These are phyloP conservation scores for Phytophthora quininea DNA, from an alignment of 352 stramenopile genomes.

Conservation along the genomic window DNA sequence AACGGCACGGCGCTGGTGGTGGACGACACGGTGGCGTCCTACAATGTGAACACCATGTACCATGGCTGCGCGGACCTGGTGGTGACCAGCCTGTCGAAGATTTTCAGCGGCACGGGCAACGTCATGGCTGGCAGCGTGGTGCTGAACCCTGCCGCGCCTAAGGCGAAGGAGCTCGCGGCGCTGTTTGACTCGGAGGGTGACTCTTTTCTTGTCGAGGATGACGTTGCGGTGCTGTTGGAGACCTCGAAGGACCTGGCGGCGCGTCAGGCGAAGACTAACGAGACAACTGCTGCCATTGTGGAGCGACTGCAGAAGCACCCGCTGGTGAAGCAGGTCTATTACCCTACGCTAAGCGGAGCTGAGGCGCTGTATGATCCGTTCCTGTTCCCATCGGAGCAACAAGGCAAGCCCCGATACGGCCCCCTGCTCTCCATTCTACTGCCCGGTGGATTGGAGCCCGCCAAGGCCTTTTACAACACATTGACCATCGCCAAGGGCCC, in stretches of 20 bases:
- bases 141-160: slow-evolving; percentile 70
- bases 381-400: slow-evolving; percentile 19
- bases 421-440: slow-evolving; percentile 91
- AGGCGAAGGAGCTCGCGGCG: slow-evolving; percentile 50
- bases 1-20: slow-evolving; percentile 89
- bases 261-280: slow-evolving; percentile 84
- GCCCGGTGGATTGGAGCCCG: slow-evolving; percentile 62
- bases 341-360: slow-evolving; percentile 68
- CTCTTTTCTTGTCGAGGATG: slow-evolving; percentile 67
- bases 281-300: slow-evolving; percentile 70
- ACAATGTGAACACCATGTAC: slow-evolving; percentile 91
- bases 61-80: slow-evolving; percentile 84
- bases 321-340: slow-evolving; percentile 87
- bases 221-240: slow-evolving; percentile 56
- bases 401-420: slow-evolving; percentile 67
- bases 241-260: slow-evolving; percentile 69
- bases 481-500: slow-evolving; percentile 86
- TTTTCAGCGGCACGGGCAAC: slow-evolving; percentile 91
- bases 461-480: slow-evolving; percentile 89
- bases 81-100: slow-evolving; percentile 93
- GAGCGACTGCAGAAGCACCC: slow-evolving; percentile 73
- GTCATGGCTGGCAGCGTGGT: slow-evolving; percentile 93
- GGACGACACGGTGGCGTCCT: slow-evolving; percentile 91
- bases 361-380: slow-evolving; percentile 75
- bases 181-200: slow-evolving; percentile 44